These are phyloP conservation scores for Aspergillus affinis DNA, from an alignment of 495 filamentous ascomycete species.

Conservation along the genomic window DNA sequence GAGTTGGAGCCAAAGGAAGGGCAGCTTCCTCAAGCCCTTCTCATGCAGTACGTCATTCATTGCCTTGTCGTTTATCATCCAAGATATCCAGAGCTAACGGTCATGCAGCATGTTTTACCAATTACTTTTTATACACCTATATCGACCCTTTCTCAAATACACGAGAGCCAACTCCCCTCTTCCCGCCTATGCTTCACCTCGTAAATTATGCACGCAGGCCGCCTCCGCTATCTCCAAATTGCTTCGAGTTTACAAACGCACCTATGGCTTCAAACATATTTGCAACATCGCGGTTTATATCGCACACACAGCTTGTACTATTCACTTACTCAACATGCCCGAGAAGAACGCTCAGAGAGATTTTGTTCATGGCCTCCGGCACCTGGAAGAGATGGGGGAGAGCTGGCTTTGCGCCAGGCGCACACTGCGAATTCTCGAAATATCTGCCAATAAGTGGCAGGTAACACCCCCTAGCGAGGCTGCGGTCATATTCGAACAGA, in stretches of 20 bases:
- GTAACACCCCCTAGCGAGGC: conserved; percentile 86
- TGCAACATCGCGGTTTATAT: conserved; percentile 97
- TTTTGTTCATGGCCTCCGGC: conserved; percentile 84
- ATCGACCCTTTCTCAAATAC: conserved; percentile 94
- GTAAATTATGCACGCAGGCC: conserved; percentile 86
- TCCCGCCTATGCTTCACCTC: conserved; percentile 83
- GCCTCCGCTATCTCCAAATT: conserved; percentile 87
- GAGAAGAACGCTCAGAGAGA: conserved; percentile 87
- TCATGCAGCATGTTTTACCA: conserved; percentile 88
- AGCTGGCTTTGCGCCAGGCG: conserved; percentile 88
- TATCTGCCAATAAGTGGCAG: conserved; percentile 85
- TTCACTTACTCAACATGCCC: conserved; percentile 89
- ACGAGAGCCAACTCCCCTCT: conserved; percentile 75
- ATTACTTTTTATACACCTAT: conserved; percentile 93
- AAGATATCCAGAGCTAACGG: conserved; percentile 27
- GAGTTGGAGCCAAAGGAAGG: conserved; percentile 91
- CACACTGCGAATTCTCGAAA: conserved; percentile 79
- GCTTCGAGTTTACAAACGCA: conserved; percentile 88
- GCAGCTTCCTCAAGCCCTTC: conserved; percentile 79
- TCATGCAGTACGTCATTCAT: conserved; percentile 80
- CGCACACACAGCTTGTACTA: conserved; percentile 86
- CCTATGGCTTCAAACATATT: conserved; percentile 87
- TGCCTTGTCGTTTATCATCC: neutral
- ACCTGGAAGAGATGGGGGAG: conserved; percentile 94
- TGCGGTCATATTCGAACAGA: conserved; percentile 64